Conservation (phyloP, 306 rosid species). For the Fragaria vesca region DNA sequence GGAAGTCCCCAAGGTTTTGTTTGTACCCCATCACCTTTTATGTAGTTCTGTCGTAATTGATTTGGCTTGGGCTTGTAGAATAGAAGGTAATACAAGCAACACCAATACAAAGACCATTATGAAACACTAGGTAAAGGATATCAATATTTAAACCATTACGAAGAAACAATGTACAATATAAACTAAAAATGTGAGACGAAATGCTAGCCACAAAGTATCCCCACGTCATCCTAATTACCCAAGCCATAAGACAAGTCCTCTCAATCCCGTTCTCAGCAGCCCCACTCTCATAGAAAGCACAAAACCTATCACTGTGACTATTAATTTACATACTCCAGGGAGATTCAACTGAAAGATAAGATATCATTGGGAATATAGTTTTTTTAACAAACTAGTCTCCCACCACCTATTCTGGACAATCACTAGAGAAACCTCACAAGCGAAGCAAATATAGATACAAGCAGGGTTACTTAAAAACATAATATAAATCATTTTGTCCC, state of each 20-base stretch:
- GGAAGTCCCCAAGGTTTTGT: not conserved
- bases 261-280: not conserved
- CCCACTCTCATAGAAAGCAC: not conserved
- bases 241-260: not conserved
- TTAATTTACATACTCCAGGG: not conserved
- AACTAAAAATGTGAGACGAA: not conserved
- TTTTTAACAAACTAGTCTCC: not conserved
- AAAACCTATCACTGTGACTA: not conserved
- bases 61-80: not conserved
- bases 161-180: too few relatives aligned
- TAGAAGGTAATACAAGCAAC: not conserved
- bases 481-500: not conserved
- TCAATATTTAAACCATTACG: too few relatives aligned
- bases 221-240: not conserved
- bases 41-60: not conserved
- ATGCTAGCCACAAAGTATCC: not conserved
- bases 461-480: not conserved
- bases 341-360: not conserved
- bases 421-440: not conserved
- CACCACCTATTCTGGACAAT: not conserved
- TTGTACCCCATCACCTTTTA: not conserved
- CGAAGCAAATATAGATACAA: not conserved
- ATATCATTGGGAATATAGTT: not conserved
- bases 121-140: not conserved
- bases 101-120: not conserved